Percentiles rank a stretch among this genome's conserved stretches.
Evolutionary conservation across 768 basidiomycete genomes (phyloP).

Genomic region (Agaricus blazei): DNA sequence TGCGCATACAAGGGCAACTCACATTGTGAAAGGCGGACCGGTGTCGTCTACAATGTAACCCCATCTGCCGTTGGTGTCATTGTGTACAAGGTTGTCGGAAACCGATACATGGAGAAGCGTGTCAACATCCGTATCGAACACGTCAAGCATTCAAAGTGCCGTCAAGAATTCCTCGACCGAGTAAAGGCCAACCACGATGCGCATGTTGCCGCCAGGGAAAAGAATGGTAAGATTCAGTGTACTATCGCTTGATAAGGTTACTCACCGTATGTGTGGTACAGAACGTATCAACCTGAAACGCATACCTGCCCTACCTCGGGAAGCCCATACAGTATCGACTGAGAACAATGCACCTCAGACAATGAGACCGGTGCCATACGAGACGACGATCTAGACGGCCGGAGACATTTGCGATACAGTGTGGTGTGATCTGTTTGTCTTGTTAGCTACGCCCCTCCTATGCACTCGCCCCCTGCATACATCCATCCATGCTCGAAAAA

Average conservation of each 20-base stretch:
- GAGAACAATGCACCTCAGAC: conserved; percentile 84
- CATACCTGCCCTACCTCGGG: conserved; percentile 77
- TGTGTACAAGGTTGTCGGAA: conserved; percentile 97
- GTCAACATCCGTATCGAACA: conserved; percentile 98
- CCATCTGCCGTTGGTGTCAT: conserved; percentile 93
- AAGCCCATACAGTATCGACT: conserved; percentile 68
- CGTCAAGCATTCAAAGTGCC: conserved; percentile 93
- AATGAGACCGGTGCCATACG: conserved; percentile 89
- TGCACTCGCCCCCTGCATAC: conserved; percentile 7
- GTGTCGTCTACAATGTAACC: conserved; percentile 98
- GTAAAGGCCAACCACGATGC: conserved; percentile 88
- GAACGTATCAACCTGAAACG: conserved; percentile 86
- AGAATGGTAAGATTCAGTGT: conserved; percentile 65
- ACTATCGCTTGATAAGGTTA: not conserved
- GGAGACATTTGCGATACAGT: conserved; percentile 8
- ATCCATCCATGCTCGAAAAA: conserved; percentile 7
- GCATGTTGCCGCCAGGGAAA: conserved; percentile 83
- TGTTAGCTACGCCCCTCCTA: conserved; percentile 19
- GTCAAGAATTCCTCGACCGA: conserved; percentile 95
- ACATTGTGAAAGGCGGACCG: conserved; percentile 73
- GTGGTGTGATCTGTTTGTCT: conserved; percentile 20
- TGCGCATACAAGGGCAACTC: not conserved
- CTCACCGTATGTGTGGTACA: conserved; percentile 21
- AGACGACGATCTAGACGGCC: conserved; percentile 84
- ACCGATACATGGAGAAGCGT: conserved; percentile 98